Percentiles rank a stretch among this genome's conserved stretches.
Evolutionary conservation across 225 moss, liverwort and hornwort genomes (phyloP).

Genomic region (Ulota crispa): DNA sequence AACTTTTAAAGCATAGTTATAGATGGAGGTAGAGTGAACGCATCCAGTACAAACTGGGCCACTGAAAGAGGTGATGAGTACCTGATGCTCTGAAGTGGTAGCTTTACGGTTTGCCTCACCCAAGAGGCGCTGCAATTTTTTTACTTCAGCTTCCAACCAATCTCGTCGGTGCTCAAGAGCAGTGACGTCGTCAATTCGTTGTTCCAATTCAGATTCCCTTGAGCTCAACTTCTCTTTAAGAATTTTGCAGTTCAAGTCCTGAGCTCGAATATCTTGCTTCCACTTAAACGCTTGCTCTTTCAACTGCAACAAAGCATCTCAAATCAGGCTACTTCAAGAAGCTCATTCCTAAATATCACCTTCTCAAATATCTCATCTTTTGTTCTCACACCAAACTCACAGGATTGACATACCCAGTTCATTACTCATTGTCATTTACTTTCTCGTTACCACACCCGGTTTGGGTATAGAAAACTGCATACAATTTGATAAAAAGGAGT

Average conservation of each 20-base stretch:
- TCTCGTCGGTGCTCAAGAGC: slow-evolving; percentile 69
- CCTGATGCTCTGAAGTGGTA: slow-evolving; percentile 45
- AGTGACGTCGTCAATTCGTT: slow-evolving; percentile 59
- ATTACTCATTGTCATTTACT: no score
- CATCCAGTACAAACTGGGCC: background rate
- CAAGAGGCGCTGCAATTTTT: slow-evolving; percentile 61
- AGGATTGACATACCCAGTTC: background rate
- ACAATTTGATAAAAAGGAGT: background rate
- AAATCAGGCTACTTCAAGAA: background rate
- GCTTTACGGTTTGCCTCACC: slow-evolving; percentile 58
- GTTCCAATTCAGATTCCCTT: slow-evolving; percentile 68
- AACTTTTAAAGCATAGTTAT: background rate
- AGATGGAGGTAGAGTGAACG: background rate
- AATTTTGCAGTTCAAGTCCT: slow-evolving; percentile 73
- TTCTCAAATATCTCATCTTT: background rate
- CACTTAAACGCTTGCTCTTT: slow-evolving; percentile 60
- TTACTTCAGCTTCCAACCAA: slow-evolving; percentile 80
- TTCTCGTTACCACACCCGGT: background rate
- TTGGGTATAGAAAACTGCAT: background rate
- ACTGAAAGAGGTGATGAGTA: slow-evolving; percentile 12
- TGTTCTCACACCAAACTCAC: background rate
- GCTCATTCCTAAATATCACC: background rate
- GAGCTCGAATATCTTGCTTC: slow-evolving; percentile 78
- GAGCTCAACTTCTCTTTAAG: slow-evolving; percentile 73
- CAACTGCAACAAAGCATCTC: slow-evolving; percentile 37